Evolutionary conservation across 768 basidiomycete species (phyloP).

Genomic region (Chalciporus piperatus): DNA sequence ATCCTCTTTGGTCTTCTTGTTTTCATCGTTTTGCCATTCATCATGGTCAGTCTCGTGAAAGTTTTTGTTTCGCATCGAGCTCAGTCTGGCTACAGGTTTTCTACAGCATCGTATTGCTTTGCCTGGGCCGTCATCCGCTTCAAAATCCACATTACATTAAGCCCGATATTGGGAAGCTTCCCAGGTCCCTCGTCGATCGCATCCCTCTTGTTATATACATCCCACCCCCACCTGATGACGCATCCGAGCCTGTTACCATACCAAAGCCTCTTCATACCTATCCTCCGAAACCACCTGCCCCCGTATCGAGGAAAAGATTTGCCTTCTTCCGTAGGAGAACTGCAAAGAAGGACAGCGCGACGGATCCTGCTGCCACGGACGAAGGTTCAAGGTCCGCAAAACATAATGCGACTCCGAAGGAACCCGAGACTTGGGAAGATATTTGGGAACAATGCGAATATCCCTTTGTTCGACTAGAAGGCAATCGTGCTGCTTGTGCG

Average conservation of each 20-base stretch:
- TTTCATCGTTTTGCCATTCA: conserved; percentile 73
- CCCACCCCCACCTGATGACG: conserved; percentile 64
- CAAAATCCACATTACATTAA: conserved; percentile 72
- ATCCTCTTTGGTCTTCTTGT: conserved; percentile 72
- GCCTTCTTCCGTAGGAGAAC: conserved; percentile 43
- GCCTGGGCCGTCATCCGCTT: conserved; percentile 75
- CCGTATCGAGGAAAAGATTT: conserved; percentile 44
- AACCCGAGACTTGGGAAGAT: conserved; percentile 65
- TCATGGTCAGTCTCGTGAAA: conserved; percentile 57
- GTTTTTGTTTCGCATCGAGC: not conserved
- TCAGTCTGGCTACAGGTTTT: conserved; percentile 47
- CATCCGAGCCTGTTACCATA: conserved; percentile 36
- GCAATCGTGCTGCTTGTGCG: conserved; percentile 80
- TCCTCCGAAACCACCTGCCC: conserved; percentile 50
- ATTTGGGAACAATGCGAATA: conserved; percentile 75
- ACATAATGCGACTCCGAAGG: conserved; percentile 17
- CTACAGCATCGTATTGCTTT: conserved; percentile 77
- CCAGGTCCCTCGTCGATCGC: conserved; percentile 67
- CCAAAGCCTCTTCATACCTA: conserved; percentile 55
- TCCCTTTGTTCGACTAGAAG: conserved; percentile 80
- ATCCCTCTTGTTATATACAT: conserved; percentile 88
- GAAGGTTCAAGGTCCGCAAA: conserved; percentile 9
- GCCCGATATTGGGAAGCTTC: conserved; percentile 74
- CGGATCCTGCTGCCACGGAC: conserved; percentile 15
- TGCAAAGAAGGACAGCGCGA: conserved; percentile 23